Evolutionary conservation across 2,329 filamentous ascomycete genomes (phyloP).

Genomic region (Curvularia eragrostidis): DNA sequence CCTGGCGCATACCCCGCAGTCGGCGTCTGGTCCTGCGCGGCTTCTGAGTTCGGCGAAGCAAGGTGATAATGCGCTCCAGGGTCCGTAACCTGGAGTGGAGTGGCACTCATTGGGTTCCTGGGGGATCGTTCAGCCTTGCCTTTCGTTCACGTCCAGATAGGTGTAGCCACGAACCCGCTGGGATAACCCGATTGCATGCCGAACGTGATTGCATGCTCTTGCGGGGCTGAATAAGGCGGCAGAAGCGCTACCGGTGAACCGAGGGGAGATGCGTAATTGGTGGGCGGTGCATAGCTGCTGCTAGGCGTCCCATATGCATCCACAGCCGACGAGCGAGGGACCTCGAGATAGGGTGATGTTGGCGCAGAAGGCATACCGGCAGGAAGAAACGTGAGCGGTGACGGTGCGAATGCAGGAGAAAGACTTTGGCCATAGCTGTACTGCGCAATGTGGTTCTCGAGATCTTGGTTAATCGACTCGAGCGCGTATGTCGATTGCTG

Average conservation of each 20-base stretch:
- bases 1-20: conserved; percentile 26
- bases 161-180: conserved; percentile 54
- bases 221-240: conserved; percentile 45
- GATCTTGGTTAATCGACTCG: conserved; percentile 50
- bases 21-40: conserved; percentile 23
- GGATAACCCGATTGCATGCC: conserved; percentile 51
- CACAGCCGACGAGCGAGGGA: conserved; percentile 48
- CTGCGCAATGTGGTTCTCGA: conserved; percentile 51
- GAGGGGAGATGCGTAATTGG: conserved; percentile 48
- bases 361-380: conserved; percentile 43
- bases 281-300: conserved; percentile 41
- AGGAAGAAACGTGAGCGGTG: conserved; percentile 52
- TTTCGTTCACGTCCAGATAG: conserved; percentile 52
- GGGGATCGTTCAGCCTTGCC: conserved; percentile 50
- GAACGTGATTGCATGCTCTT: conserved; percentile 52
- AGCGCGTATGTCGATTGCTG: conserved; percentile 48
- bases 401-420: conserved; percentile 59
- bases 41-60: conserved; percentile 25
- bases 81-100: conserved; percentile 29
- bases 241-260: conserved; percentile 46
- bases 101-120: conserved; percentile 50
- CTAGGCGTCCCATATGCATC: conserved; percentile 37
- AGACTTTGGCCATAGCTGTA: conserved; percentile 53
- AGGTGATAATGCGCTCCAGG: conserved; percentile 37
- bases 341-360: conserved; percentile 54